Evolutionary conservation across 805 yeast species (phyloP).

Genomic region (Kazachstania africana): DNA sequence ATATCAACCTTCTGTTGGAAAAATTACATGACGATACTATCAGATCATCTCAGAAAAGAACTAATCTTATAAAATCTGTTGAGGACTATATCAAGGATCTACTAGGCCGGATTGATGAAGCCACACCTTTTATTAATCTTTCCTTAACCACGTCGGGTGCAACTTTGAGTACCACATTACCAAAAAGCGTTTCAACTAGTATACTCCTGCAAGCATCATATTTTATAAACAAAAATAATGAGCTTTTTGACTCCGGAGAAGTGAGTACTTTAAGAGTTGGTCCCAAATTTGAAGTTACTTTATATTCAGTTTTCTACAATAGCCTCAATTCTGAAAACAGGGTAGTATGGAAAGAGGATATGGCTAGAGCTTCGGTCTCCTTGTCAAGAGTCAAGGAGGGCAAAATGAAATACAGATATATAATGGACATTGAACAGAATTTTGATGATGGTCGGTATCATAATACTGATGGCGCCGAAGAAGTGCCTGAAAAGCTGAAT

Average conservation of each 20-base stretch:
- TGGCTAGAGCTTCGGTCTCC: slow-evolving; percentile 41
- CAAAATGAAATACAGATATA: slow-evolving; percentile 28
- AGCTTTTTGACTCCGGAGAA: neutral
- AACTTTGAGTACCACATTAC: slow-evolving; percentile 37
- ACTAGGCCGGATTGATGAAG: slow-evolving; percentile 45
- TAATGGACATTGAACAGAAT: slow-evolving; percentile 39
- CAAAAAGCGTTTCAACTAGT: slow-evolving; percentile 50
- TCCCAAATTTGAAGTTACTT: slow-evolving; percentile 43
- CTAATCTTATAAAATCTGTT: slow-evolving; percentile 33
- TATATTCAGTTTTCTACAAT: slow-evolving; percentile 54
- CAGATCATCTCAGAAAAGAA: slow-evolving; percentile 16
- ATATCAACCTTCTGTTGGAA: slow-evolving; percentile 31
- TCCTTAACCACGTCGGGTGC: slow-evolving; percentile 63
- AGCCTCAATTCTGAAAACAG: slow-evolving; percentile 31
- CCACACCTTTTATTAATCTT: slow-evolving; percentile 55
- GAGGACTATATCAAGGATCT: slow-evolving; percentile 39
- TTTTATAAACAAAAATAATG: slow-evolving; percentile 24
- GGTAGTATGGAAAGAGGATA: slow-evolving; percentile 65
- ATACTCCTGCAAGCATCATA: slow-evolving; percentile 52
- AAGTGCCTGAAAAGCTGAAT: slow-evolving; percentile 23
- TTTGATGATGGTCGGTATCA: slow-evolving; percentile 67
- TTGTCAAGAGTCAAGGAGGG: slow-evolving; percentile 24
- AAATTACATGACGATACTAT: slow-evolving; percentile 21
- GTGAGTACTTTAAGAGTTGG: slow-evolving; percentile 35
- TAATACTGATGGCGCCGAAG: slow-evolving; percentile 38